Conservation (phyloP, 805 yeast species). For the Kazachstania taianensis region DNA sequence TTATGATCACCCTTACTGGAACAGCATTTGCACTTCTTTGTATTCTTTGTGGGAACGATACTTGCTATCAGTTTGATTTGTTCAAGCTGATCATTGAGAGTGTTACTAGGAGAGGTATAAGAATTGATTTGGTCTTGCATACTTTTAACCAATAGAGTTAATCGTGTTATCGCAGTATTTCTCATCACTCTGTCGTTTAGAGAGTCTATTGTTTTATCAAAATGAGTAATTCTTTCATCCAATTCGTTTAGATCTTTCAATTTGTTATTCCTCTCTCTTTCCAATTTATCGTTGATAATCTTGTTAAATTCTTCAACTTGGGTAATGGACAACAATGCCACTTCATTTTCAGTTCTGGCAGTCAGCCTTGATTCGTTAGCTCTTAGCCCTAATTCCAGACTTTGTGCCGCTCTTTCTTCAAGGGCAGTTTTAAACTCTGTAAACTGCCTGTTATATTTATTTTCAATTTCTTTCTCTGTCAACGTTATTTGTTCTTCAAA, state of each 20-base stretch:
- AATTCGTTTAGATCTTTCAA: conserved; percentile 59
- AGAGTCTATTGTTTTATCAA: conserved; percentile 32
- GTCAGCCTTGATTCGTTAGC: conserved; percentile 55
- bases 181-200: conserved; percentile 32
- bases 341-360: conserved; percentile 64
- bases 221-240: conserved; percentile 40
- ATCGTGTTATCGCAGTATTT: conserved; percentile 29
- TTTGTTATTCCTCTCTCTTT: conserved; percentile 68
- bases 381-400: conserved; percentile 54
- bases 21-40: conserved; percentile 7
- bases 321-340: conserved; percentile 54
- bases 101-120: conserved; percentile 15
- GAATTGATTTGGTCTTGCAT: conserved; percentile 17
- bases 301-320: conserved; percentile 59
- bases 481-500: conserved; percentile 19
- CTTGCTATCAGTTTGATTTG: conserved; percentile 17
- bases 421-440: conserved; percentile 50
- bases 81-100: conserved; percentile 32
- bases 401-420: conserved; percentile 46
- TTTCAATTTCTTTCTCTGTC: conserved; percentile 49
- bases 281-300: conserved; percentile 49
- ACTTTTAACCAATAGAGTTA: conserved; percentile 17
- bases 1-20: conserved; percentile 3
- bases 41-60: conserved; percentile 16
- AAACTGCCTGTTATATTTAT: conserved; percentile 50